These are phyloP conservation scores for Cudoniella acicularis DNA, from an alignment of 495 filamentous ascomycete species.

Conservation along the genomic window DNA sequence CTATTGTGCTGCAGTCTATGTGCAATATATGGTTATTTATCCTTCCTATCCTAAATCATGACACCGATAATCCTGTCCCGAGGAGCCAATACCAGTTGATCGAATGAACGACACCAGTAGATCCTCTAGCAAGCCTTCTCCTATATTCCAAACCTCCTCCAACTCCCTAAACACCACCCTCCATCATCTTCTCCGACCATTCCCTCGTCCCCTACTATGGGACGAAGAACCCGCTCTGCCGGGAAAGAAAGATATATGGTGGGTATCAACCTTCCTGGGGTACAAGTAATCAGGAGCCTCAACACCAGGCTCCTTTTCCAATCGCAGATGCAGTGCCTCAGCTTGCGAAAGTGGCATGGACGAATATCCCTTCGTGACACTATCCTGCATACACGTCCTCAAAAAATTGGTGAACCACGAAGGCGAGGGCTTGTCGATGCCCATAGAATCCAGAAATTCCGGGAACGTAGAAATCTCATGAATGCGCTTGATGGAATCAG, in stretches of 20 bases:
- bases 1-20: too few species aligned
- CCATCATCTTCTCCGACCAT: too few species aligned
- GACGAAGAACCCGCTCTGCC: background rate
- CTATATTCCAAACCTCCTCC: too few species aligned
- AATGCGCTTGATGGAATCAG: conserved; percentile 39
- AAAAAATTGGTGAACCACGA: conserved; percentile 35
- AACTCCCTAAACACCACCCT: too few species aligned
- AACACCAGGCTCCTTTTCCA: conserved; percentile 26
- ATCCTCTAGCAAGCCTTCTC: too few species aligned
- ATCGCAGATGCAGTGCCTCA: conserved; percentile 25
- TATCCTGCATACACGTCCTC: conserved; percentile 33
- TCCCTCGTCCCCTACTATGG: too few species aligned
- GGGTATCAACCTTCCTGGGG: background rate
- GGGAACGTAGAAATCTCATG: conserved; percentile 40
- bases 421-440: conserved; percentile 28
- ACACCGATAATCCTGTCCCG: too few species aligned
- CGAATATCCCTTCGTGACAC: conserved; percentile 41
- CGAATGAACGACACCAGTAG: too few species aligned
- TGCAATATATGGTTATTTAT: too few species aligned
- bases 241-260: background rate
- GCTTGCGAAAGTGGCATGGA: conserved; percentile 27
- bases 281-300: conserved; percentile 14
- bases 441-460: conserved; percentile 40
- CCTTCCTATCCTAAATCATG: too few species aligned
- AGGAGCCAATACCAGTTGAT: too few species aligned